A percentile compares a stretch with the other conserved stretches of the same genome.
Conservation (phyloP, 176 grass and related monocot genomes). For the Phoenix dactylifera region DNA sequence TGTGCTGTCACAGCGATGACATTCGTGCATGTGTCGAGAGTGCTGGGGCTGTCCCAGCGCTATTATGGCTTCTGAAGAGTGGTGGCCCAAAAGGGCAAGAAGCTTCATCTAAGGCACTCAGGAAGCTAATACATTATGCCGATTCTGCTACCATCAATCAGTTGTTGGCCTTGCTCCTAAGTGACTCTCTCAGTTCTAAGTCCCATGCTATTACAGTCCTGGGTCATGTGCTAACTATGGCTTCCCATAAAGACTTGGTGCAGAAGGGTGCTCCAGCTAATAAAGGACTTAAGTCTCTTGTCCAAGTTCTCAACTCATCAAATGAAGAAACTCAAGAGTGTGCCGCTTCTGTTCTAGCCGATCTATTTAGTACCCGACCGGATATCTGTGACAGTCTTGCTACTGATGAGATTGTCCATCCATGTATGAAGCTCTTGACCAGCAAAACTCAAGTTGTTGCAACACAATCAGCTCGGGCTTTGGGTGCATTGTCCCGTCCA, state of each 20-base stretch:
- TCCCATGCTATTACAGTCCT: conserved; percentile 75
- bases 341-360: conserved; percentile 80
- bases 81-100: conserved; percentile 60
- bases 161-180: conserved; percentile 63
- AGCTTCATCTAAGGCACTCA: conserved; percentile 75
- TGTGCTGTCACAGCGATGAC: conserved; percentile 87
- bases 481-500: conserved; percentile 69
- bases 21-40: conserved; percentile 95
- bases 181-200: conserved; percentile 65
- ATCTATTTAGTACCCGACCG: conserved; percentile 76
- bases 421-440: conserved; percentile 95
- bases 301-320: conserved; percentile 69
- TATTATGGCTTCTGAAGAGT: conserved; percentile 84
- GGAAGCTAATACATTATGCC: conserved; percentile 66
- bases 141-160: conserved; percentile 89
- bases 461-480: conserved; percentile 83
- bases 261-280: conserved; percentile 72
- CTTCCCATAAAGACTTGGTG: conserved; percentile 59
- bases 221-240: conserved; percentile 81
- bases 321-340: conserved; percentile 76
- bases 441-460: conserved; percentile 71
- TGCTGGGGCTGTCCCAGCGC: conserved; percentile 66
- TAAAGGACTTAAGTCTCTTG: conserved; percentile 75
- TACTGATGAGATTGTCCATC: conserved; percentile 84
- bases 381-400: conserved; percentile 84